Conservation (phyloP, 176 grass and related monocot species). For the Zizania latifolia region DNA sequence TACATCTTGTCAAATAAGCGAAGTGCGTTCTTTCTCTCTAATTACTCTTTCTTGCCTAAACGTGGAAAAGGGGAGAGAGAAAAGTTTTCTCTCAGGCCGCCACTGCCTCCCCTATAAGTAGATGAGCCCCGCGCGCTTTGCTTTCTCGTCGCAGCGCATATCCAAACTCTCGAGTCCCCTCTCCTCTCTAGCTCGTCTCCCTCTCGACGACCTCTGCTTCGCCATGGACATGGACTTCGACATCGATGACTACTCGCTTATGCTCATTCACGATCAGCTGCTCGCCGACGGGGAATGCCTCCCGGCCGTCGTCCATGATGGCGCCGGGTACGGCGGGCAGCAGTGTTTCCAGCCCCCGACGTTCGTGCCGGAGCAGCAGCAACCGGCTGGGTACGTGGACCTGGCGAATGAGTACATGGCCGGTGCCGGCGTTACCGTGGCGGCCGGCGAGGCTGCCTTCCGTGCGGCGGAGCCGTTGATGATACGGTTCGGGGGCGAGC, state of each 20-base stretch:
- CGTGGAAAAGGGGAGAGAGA: not conserved
- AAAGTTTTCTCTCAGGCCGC: not conserved
- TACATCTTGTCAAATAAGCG: not conserved
- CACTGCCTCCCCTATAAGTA: conserved; percentile 28
- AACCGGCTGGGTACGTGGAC: conserved; percentile 25
- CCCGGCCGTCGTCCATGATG: not conserved
- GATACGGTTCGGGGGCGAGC: conserved; percentile 42
- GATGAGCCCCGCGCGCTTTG: not conserved
- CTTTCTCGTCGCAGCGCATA: conserved; percentile 6
- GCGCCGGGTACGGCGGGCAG: not conserved
- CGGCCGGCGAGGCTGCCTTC: not conserved
- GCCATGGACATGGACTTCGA: conserved; percentile 45
- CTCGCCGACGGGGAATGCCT: conserved; percentile 31
- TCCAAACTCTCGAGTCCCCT: conserved; percentile 19
- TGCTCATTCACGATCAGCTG: conserved; percentile 44
- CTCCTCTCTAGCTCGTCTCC: not conserved
- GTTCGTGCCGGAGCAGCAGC: not conserved
- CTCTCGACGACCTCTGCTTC: not conserved
- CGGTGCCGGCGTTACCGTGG: not conserved
- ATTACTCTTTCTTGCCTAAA: not conserved
- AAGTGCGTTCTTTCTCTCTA: not conserved
- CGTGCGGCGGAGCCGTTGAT: conserved; percentile 35
- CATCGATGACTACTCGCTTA: conserved; percentile 35
- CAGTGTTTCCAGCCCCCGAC: conserved; percentile 16
- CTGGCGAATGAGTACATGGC: conserved; percentile 21